Conservation (phyloP, 108 stramenopile species). For the Fistulifera pelliculosa region DNA sequence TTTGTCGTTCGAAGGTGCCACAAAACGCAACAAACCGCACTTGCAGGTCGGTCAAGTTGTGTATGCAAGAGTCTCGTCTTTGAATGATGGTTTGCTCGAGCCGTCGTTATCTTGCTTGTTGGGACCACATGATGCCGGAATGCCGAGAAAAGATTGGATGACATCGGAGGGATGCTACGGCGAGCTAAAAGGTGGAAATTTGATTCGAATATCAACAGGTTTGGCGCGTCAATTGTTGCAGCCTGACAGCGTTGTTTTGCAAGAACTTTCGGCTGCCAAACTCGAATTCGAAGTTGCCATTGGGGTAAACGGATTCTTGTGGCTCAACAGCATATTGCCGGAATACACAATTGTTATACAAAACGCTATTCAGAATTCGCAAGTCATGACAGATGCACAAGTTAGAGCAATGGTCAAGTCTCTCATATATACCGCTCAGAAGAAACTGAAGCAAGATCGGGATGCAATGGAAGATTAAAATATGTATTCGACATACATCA, state of each 20-base stretch:
- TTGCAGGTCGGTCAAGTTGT: constrained; percentile 53
- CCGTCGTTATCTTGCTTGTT: constrained; percentile 58
- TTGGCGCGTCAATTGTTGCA: constrained; percentile 61
- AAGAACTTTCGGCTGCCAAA: constrained; percentile 37
- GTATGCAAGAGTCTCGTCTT: constrained; percentile 51
- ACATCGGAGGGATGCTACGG: constrained; percentile 80
- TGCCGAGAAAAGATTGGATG: constrained; percentile 76
- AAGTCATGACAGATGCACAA: constrained; percentile 64
- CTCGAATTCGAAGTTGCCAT: constrained; percentile 66
- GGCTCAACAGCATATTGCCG: constrained; percentile 53
- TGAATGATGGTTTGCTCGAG: constrained; percentile 39
- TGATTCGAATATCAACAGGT: constrained; percentile 46
- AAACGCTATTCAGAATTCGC: constrained; percentile 71
- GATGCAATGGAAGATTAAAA: constrained; percentile 5
- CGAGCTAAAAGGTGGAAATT: constrained; percentile 57
- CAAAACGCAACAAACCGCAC: constrained; percentile 73
- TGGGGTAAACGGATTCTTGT: constrained; percentile 76
- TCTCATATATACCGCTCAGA: constrained; percentile 55
- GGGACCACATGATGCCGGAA: constrained; percentile 53
- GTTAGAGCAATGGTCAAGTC: constrained; percentile 69
- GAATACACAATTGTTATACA: constrained; percentile 65
- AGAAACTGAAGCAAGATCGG: constrained; percentile 27
- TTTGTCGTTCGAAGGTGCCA: constrained; percentile 72
- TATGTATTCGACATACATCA: background rate
- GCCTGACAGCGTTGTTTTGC: constrained; percentile 49